Evolutionary conservation across 208 protist species (phyloP), one percentile per base, ranked within the genome.

Genomic region (Porcisia hertigi): DNA sequence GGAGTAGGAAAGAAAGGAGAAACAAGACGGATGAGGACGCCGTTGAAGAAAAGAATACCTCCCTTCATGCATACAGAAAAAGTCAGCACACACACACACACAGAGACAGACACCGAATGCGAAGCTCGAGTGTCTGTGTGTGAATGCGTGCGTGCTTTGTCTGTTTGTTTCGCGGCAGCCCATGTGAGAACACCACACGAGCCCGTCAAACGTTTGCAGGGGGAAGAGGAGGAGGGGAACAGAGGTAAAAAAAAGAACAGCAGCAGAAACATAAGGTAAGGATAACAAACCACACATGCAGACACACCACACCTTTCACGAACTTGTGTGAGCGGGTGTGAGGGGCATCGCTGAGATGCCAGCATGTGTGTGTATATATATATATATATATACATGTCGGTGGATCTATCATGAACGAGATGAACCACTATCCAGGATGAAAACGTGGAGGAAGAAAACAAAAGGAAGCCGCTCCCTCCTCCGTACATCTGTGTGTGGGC

Each of bases 151-250:
- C 3, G 45, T 12, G 45, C n/a, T n/a, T n/a, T 49, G 9, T 49
- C 45, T 49, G 45, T 12, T 49, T 49, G 9, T 49, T 3, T 49
- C 45, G 8, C 34, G 30, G 60, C 60, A n/a, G 23, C 30, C 60
- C 16, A 36, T 65, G 60, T 25, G 58, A 23, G 16, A 65, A 30
- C 14, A 20, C 60, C 36, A 20, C 60, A 25, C 18, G 36, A 39
- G 0, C 4, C 60, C 60, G 41, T 30, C 60, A 43, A 65, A 45
- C 5, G 4, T 23, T 43, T 70, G 23, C 55, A 69, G 36, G 57
- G 54, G 25, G 59, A 58, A 69, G 47, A 18, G 55, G 70, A 74
- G 41, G 34, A 74, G 52, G 47, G 49, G 23, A 9, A 53, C n/a
- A n/a, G 16, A 36, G 57, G n/a, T 23, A 25, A 25, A n/a, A 62